These are phyloP conservation scores for Neofusicoccum parvum DNA, from an alignment of 2,329 filamentous ascomycete species.

Conservation along the genomic window DNA sequence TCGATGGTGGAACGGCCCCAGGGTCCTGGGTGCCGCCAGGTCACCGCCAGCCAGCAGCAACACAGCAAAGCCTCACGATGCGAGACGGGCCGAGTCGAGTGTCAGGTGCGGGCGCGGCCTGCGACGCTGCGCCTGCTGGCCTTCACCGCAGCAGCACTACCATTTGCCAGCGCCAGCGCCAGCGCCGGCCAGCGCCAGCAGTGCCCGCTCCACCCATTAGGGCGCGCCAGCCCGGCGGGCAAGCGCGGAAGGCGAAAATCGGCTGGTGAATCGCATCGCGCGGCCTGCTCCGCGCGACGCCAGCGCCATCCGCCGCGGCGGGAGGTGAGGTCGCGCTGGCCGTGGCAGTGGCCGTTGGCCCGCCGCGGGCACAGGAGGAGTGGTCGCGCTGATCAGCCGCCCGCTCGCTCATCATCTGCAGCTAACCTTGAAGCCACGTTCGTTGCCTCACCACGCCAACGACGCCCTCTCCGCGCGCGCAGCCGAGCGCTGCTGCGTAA, in stretches of 20 bases:
- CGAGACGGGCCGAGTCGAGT: constrained; percentile 8
- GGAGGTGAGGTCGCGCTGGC: constrained; percentile 3
- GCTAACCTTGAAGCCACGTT: constrained; percentile 22
- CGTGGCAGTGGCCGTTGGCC: constrained; percentile 15
- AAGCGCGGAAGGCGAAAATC: constrained; percentile 34
- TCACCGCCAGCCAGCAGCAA: not conserved
- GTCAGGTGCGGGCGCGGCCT: constrained; percentile 11
- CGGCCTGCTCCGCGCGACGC: constrained; percentile 25
- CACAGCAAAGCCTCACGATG: constrained; percentile 4
- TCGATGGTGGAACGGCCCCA: not conserved
- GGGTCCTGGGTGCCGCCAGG: not conserved
- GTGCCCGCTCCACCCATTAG: constrained; percentile 1
- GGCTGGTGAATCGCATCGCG: constrained; percentile 26
- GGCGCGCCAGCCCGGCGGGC: constrained; percentile 25
- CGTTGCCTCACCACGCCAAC: not conserved
- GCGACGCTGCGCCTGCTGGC: constrained; percentile 20
- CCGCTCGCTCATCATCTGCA: constrained; percentile 20
- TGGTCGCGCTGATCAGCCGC: constrained; percentile 17
- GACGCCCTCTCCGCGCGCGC: constrained; percentile 11
- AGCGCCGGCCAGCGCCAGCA: constrained; percentile 31
- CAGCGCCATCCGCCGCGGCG: constrained; percentile 2
- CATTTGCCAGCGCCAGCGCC: constrained; percentile 28
- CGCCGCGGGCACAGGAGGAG: constrained; percentile 16
- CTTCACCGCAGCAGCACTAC: constrained; percentile 24
- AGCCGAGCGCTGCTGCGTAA: constrained; percentile 8